Percentiles rank a stretch among this genome's conserved stretches.
These are phyloP conservation scores for Diddensiella transvaalensis DNA, from an alignment of 805 yeast species.

Conservation along the genomic window DNA sequence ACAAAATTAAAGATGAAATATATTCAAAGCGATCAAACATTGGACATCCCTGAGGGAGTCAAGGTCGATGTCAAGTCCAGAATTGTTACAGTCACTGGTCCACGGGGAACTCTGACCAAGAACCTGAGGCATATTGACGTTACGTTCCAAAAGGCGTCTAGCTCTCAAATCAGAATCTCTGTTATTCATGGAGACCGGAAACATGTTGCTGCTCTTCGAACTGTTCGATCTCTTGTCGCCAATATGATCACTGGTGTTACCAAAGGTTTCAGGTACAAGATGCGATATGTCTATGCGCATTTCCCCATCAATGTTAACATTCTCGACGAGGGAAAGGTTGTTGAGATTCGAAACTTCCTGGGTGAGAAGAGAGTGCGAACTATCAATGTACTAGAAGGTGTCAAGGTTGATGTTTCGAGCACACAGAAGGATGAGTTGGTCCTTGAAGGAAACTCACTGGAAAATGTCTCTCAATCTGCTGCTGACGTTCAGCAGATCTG, in stretches of 20 bases:
- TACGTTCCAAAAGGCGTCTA: conserved; percentile 73
- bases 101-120: conserved; percentile 93
- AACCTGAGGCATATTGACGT: conserved; percentile 92
- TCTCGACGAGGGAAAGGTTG: conserved; percentile 69
- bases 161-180: conserved; percentile 75
- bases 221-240: conserved; percentile 91
- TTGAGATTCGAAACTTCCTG: conserved; percentile 99
- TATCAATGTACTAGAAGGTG: conserved; percentile 86
- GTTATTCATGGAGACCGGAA: conserved; percentile 99
- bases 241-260: conserved; percentile 99
- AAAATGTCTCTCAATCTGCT: conserved; percentile 96
- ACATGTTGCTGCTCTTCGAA: conserved; percentile 99
- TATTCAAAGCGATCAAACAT: conserved; percentile 81
- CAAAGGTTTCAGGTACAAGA: conserved; percentile 98
- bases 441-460: conserved; percentile 92
- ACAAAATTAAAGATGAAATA: conserved; percentile 54
- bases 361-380: conserved; percentile 98
- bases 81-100: conserved; percentile 85
- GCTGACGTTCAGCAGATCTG: conserved; percentile 98
- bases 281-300: conserved; percentile 99
- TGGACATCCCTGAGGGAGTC: conserved; percentile 90
- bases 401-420: conserved; percentile 73
- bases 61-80: conserved; percentile 89
- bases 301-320: conserved; percentile 99
- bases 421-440: conserved; percentile 92